Evolutionary conservation across 306 rosid species (phyloP).

Genomic region (Clitoria ternatea): DNA sequence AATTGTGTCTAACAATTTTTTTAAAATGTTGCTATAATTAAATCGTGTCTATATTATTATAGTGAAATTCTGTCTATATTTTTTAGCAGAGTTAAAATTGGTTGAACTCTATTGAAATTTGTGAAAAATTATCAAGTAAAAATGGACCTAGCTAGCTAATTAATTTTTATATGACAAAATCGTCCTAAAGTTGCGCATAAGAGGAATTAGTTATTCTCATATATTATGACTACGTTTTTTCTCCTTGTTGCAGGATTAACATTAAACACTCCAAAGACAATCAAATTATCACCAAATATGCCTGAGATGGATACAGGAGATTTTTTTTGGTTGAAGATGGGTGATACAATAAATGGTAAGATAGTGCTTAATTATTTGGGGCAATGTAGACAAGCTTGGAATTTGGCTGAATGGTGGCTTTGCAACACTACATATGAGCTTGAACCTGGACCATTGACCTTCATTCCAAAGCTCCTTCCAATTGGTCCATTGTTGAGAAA

Average conservation of each 20-base stretch:
- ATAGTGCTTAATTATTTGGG: not conserved
- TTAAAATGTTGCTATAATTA: too few relatives aligned
- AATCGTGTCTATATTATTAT: too few relatives aligned
- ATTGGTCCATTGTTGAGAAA: constrained; percentile 33
- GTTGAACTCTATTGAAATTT: too few relatives aligned
- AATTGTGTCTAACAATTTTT: too few relatives aligned
- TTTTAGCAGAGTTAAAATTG: too few relatives aligned
- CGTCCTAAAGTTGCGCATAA: too few relatives aligned
- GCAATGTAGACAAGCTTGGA: not conserved
- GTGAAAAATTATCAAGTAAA: too few relatives aligned
- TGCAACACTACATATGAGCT: constrained; percentile 35
- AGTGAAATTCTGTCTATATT: too few relatives aligned
- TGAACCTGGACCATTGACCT: constrained; percentile 14
- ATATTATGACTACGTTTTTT: not conserved
- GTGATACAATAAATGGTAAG: not conserved
- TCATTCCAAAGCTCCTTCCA: constrained; percentile 25
- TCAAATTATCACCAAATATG: constrained; percentile 19
- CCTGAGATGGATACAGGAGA: constrained; percentile 11
- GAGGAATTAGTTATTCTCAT: too few relatives aligned
- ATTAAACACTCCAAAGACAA: not conserved
- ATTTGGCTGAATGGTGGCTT: constrained; percentile 28
- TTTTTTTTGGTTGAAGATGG: constrained; percentile 16
- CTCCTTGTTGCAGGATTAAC: constrained; percentile 5
- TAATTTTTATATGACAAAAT: too few relatives aligned
- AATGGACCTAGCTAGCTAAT: too few relatives aligned